These are phyloP conservation scores for Suillus bovinus DNA, from an alignment of 768 basidiomycete genomes.

Conservation along the genomic window DNA sequence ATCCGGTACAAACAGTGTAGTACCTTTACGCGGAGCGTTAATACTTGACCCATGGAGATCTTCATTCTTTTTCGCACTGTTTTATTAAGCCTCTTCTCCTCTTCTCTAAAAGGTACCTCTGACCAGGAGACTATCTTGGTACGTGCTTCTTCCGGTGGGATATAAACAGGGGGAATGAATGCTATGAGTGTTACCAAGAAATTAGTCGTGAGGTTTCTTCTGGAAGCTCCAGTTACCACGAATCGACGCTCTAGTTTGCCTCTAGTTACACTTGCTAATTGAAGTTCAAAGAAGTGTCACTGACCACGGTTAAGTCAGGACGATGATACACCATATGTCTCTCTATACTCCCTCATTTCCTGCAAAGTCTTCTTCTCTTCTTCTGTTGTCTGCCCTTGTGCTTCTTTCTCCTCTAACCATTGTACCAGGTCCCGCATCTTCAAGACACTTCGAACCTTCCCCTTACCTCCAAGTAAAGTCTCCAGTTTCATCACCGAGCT, in stretches of 20 bases:
- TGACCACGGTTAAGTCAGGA: not conserved
- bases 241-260: not conserved
- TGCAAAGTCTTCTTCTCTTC: constrained; percentile 59
- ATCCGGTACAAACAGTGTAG: not conserved
- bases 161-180: not conserved
- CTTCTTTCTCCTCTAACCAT: constrained; percentile 71
- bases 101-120: not conserved
- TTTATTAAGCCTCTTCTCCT: not conserved
- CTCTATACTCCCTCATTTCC: constrained; percentile 70
- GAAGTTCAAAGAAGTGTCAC: no score
- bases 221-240: not conserved
- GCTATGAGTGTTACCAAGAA: not conserved
- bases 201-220: not conserved
- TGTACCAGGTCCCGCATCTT: constrained; percentile 82
- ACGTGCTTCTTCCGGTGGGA: not conserved
- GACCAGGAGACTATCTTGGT: not conserved
- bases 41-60: not conserved
- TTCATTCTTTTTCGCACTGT: not conserved
- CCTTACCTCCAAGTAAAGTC: constrained; percentile 61
- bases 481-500: constrained; percentile 88
- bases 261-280: not conserved
- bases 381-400: not conserved
- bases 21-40: not conserved
- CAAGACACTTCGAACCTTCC: constrained; percentile 75
- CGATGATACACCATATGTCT: constrained; percentile 23